Evolutionary conservation across 140 eudicot genomes (phyloP), one percentile per base, ranked within the genome.

Genomic region (Ambrosia hybrid): DNA sequence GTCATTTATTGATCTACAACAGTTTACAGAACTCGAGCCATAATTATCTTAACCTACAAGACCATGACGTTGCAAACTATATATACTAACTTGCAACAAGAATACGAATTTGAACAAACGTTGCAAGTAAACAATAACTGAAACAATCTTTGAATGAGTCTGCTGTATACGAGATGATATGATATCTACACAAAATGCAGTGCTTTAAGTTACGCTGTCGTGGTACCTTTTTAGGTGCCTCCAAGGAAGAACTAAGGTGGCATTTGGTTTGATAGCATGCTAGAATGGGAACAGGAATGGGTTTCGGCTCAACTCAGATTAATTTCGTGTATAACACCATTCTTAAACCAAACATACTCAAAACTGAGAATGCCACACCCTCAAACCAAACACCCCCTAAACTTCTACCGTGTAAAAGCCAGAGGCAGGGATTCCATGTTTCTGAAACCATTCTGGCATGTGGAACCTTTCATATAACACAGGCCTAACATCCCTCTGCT

Each of bases 401-500:
- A 14, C 58, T 51, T 71, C 62, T 15, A 60, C 77, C 83, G 79
- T 43, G 56, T 16, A 65, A 65, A 77, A n/a, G 21, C 75, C 80
- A 48, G 90, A 76, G 55, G 91, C 84, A 37, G 99, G 96, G 56
- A 94, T 90, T 57, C 97, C 97, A 45, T 94, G 97, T 78, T 94
- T 91, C 58, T 88, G 90, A 79, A 94, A 94, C 99, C 99, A 94
- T 78, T 94, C 97, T 0, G 95, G 92, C 99, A 94, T 94, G 72
- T 78, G 96, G 79, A 94, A 94, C 38, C 83, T 83, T 60, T 94
- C 97, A 17, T 88, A 88, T 38, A 94, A 85, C 5, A 88, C 72
- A 8, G 95, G 97, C 73, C 99, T 76, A 39, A 94, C 96, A 21
- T 94, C 99, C 53, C 84, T 84, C 78, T 94, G 95, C 68, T 77